Conservation (phyloP, 2,329 filamentous ascomycete species). For the Microcera coccophila region DNA sequence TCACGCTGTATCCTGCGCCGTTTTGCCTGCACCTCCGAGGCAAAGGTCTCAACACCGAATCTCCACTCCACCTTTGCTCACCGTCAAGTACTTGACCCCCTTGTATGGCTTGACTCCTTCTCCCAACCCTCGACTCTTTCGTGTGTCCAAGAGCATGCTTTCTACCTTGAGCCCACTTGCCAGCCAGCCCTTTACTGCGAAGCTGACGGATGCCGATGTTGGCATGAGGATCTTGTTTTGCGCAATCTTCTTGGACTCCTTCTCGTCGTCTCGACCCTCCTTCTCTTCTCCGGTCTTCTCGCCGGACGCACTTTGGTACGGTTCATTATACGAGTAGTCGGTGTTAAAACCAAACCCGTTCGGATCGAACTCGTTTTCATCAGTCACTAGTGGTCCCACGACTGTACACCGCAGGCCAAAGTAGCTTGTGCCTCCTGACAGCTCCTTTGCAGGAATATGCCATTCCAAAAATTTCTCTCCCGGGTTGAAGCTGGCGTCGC, state of each 20-base stretch:
- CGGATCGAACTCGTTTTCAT: slow-evolving; percentile 47
- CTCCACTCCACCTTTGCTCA: slow-evolving; percentile 62
- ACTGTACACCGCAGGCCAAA: slow-evolving; percentile 79
- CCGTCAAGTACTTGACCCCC: slow-evolving; percentile 92
- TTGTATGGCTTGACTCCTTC: slow-evolving; percentile 93
- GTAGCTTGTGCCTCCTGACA: slow-evolving; percentile 60
- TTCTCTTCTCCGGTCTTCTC: slow-evolving; percentile 33
- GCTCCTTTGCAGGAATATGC: slow-evolving; percentile 75
- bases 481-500: slow-evolving; percentile 77
- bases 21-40: background rate
- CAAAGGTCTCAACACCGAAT: slow-evolving; percentile 50
- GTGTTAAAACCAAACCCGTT: slow-evolving; percentile 49
- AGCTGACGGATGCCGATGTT: slow-evolving; percentile 69
- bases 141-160: slow-evolving; percentile 65
- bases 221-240: slow-evolving; percentile 78
- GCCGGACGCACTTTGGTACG: slow-evolving; percentile 49
- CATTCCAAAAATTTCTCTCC: slow-evolving; percentile 74
- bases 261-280: slow-evolving; percentile 37
- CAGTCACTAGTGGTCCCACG: slow-evolving; percentile 56
- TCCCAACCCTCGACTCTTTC: slow-evolving; percentile 79
- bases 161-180: slow-evolving; percentile 65
- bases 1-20: no score
- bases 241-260: slow-evolving; percentile 55
- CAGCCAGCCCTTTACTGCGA: slow-evolving; percentile 65
- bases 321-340: slow-evolving; percentile 52